phyloP scores from a whole-genome alignment of 257 asterid genomes.

The Ligustrum vulgare region DNA sequence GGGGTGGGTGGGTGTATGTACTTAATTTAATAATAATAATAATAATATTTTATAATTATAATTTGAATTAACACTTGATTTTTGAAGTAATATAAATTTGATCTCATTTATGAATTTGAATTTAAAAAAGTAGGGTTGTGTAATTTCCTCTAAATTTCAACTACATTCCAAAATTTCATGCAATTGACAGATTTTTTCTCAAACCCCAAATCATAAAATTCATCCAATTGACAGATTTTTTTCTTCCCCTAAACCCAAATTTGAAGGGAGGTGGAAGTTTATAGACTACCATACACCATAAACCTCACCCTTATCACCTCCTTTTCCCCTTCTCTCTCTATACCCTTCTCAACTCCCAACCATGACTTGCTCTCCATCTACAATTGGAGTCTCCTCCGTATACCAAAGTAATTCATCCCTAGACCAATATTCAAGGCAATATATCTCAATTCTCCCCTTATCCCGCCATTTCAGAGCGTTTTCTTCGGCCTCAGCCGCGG shows the following conservation, averaged over 20 bases:
- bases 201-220: neutral
- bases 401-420: constrained; percentile 51
- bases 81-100: too few species aligned
- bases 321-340: too few species aligned
- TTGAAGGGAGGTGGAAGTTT: constrained; percentile 49
- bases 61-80: too few species aligned
- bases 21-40: too few species aligned
- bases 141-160: too few species aligned
- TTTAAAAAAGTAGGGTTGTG: too few species aligned
- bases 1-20: too few species aligned
- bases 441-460: constrained; percentile 37
- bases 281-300: constrained; percentile 40
- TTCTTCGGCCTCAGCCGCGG: constrained; percentile 12
- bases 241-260: neutral
- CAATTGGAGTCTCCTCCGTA: constrained; percentile 61
- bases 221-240: neutral
- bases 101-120: too few species aligned
- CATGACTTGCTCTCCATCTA: constrained; percentile 61
- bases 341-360: constrained; percentile 12
- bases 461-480: constrained; percentile 46
- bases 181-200: neutral
- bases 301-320: constrained; percentile 25
- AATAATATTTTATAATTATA: too few species aligned
- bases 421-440: constrained; percentile 39
- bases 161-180: neutral